Conservation (phyloP, 108 stramenopile genomes). For the Nannochloropsis granulata region DNA sequence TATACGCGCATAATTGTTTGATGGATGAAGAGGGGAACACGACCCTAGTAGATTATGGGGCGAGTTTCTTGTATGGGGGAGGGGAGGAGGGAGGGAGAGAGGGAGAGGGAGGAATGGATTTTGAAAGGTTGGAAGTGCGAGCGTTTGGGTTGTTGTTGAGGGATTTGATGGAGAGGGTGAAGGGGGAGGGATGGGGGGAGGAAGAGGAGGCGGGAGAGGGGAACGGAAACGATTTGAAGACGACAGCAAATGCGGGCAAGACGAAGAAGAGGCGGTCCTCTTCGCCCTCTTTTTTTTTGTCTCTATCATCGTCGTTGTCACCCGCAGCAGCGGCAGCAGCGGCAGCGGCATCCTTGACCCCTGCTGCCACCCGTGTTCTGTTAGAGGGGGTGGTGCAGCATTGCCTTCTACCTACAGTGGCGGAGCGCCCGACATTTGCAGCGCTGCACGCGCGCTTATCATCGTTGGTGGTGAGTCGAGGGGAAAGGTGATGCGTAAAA, state of each 20-base stretch:
- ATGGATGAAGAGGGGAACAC: not conserved
- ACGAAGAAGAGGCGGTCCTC: too few relatives aligned
- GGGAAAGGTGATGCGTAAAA: too few relatives aligned
- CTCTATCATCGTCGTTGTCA: too few relatives aligned
- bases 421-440: not conserved
- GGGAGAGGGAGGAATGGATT: not conserved
- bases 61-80: constrained; percentile 12
- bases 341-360: too few relatives aligned
- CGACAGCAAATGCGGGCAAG: too few relatives aligned
- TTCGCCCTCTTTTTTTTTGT: too few relatives aligned
- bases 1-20: constrained; percentile 23
- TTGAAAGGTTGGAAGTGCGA: constrained; percentile 18
- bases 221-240: too few relatives aligned
- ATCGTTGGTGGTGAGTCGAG: not conserved
- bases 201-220: too few relatives aligned
- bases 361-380: too few relatives aligned
- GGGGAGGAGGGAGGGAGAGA: not conserved
- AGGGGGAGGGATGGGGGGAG: too few relatives aligned
- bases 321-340: too few relatives aligned
- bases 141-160: constrained; percentile 16
- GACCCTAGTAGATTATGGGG: constrained; percentile 8
- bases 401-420: not conserved
- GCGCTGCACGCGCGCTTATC: not conserved
- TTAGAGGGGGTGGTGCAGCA: too few relatives aligned
- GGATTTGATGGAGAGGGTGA: not conserved